Evolutionary conservation across 305 asterid species (phyloP), one percentile per base, ranked within the genome.

Genomic region (Fraxinus paxiana): DNA sequence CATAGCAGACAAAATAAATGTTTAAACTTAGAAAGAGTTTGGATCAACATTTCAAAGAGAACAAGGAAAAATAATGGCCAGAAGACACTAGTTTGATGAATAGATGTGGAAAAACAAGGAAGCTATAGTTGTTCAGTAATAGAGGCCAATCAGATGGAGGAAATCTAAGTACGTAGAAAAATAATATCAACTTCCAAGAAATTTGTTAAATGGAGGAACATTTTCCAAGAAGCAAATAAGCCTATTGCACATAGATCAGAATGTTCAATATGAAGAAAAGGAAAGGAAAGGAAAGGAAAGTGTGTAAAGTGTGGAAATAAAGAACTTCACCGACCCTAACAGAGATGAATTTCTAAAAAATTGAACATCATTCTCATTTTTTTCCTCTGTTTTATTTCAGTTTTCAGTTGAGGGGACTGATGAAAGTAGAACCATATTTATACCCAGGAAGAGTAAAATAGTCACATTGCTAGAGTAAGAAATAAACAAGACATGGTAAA

Each of bases 1-100:
- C 85, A 81, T 15, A 56, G 54, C 81, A 69, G 69, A 83, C 76
- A 54, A 80, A 77, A 41, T 28, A 77, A 31, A 17, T 30, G 20
- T 59, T 63, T 73, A 41, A 2, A 33, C 0, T 59, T 0, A 75
- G 34, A 65, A 28, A 28, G 34, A 0, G 1, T 63, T 63, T 59
- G 24, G 33, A 3, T 63, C 34, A 63, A 24, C 15, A 24, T 30
- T 76, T 54, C 54, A 74, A 59, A 34, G 17, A 15, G 30, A 18
- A 7, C 6, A 26, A 28, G 72, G 35, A 2, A 31, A 77, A 1
- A 34, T 28, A 4, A 67, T 26, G 18, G 20, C 73, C 37, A 26
- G 73, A 10, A 59, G 70, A 59, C 70, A 12, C 73, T 26, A 28
- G 37, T 30, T 18, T 6, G 20, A 79, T 10, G 33, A 43, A 22